Percentiles rank a stretch among this genome's conserved stretches.
phyloP scores from a whole-genome alignment of 352 stramenopile species.

The Globisporangium cylindrosporum region DNA sequence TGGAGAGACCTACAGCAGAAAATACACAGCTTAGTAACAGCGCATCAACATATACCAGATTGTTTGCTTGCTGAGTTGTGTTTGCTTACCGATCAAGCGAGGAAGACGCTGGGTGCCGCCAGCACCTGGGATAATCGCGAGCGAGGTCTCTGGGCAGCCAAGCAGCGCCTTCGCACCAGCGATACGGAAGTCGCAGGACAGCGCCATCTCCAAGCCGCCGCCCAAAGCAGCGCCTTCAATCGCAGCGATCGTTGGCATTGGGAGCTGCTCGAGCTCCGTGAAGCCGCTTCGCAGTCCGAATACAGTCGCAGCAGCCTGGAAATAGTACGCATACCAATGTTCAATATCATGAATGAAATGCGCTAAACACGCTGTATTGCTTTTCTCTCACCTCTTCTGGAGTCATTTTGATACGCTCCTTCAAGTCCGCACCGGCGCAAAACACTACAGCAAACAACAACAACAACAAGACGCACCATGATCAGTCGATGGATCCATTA shows the following conservation, averaged over 20 bases:
- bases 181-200: constrained; percentile 92
- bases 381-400: constrained; percentile 59
- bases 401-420: constrained; percentile 89
- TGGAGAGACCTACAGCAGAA: constrained; percentile 51
- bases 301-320: constrained; percentile 59
- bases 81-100: constrained; percentile 76
- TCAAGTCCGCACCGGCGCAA: constrained; percentile 88
- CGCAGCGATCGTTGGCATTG: constrained; percentile 91
- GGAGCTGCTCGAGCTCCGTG: constrained; percentile 81
- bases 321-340: constrained; percentile 15
- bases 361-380: background rate
- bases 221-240: constrained; percentile 91
- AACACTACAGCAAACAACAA: constrained; percentile 48
- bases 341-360: background rate
- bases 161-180: constrained; percentile 84
- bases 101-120: constrained; percentile 92
- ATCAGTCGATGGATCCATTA: background rate
- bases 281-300: constrained; percentile 78
- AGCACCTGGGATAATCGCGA: constrained; percentile 92
- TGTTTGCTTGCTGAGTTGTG: background rate
- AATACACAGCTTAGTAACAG: background rate
- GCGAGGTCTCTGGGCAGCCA: constrained; percentile 88
- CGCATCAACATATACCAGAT: background rate
- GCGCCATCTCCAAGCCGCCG: constrained; percentile 89
- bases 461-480: background rate